A percentile compares a stretch with the other conserved stretches of the same genome.
Evolutionary conservation across 2,329 filamentous ascomycete genomes (phyloP).

Genomic region (Fusarium sororula): DNA sequence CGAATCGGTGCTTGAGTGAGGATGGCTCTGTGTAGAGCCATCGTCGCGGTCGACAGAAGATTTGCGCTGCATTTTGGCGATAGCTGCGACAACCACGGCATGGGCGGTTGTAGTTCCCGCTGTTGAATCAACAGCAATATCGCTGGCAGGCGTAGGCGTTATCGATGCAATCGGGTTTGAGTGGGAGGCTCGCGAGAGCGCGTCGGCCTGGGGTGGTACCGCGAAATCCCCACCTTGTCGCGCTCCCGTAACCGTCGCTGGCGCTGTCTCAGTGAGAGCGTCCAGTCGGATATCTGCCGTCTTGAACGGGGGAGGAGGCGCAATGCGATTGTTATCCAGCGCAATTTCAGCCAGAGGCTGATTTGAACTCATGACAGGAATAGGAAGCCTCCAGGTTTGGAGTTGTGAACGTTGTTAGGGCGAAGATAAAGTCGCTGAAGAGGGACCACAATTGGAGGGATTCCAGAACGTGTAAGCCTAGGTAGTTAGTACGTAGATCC

Average conservation of each 20-base stretch:
- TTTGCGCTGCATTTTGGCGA: constrained; percentile 29
- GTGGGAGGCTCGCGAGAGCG: constrained; percentile 39
- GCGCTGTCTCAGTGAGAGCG: constrained; percentile 21
- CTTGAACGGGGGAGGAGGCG: constrained; percentile 29
- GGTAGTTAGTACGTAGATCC: background rate
- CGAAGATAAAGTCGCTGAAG: constrained; percentile 4
- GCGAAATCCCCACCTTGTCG: constrained; percentile 42
- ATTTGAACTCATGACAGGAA: constrained; percentile 33
- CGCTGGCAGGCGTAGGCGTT: constrained; percentile 8
- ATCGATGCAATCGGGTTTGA: constrained; percentile 33
- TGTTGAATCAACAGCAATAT: constrained; percentile 20
- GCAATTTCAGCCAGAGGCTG: constrained; percentile 36
- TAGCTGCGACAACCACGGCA: constrained; percentile 12
- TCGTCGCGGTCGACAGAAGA: constrained; percentile 37
- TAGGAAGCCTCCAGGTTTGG: constrained; percentile 1
- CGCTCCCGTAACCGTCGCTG: constrained; percentile 21
- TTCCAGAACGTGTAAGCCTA: constrained; percentile 23
- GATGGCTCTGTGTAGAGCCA: constrained; percentile 39
- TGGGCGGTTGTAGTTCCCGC: constrained; percentile 22
- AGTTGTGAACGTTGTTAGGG: constrained; percentile 18
- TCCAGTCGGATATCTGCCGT: constrained; percentile 11
- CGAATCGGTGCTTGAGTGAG: constrained; percentile 36
- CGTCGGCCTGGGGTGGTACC: constrained; percentile 37
- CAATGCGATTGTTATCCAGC: constrained; percentile 31
- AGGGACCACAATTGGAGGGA: constrained; percentile 24